Evolutionary conservation across 2,329 filamentous ascomycete species (phyloP).

Genomic region (Anthostomella pinea): DNA sequence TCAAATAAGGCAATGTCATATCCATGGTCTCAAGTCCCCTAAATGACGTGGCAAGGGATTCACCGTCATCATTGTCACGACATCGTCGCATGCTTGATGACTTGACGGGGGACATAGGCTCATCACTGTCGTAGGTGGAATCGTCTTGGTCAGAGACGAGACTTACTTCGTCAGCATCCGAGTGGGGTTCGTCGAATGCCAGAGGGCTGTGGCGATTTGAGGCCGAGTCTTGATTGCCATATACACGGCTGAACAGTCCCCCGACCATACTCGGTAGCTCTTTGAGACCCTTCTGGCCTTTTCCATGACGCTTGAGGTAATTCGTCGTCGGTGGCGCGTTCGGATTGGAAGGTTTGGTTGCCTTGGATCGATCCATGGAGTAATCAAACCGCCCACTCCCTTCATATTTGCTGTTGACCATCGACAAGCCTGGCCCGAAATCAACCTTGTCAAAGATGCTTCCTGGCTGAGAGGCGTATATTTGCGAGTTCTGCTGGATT

Average conservation of each 20-base stretch:
- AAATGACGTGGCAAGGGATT: slow-evolving; percentile 50
- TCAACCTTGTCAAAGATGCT: slow-evolving; percentile 54
- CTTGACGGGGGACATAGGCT: slow-evolving; percentile 49
- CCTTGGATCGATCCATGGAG: slow-evolving; percentile 33
- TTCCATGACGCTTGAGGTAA: slow-evolving; percentile 48
- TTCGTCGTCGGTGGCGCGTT: slow-evolving; percentile 44
- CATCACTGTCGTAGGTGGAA: slow-evolving; percentile 48
- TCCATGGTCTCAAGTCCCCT: slow-evolving; percentile 47
- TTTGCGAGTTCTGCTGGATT: slow-evolving; percentile 22
- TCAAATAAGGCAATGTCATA: slow-evolving; percentile 45
- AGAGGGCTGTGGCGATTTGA: slow-evolving; percentile 38
- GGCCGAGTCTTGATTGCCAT: slow-evolving; percentile 33
- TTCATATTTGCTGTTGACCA: slow-evolving; percentile 58
- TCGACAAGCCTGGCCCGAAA: slow-evolving; percentile 50
- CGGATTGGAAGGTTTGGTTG: slow-evolving; percentile 28
- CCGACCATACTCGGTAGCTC: slow-evolving; percentile 35
- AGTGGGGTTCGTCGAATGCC: slow-evolving; percentile 38
- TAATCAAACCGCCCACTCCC: slow-evolving; percentile 53
- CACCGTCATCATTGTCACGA: slow-evolving; percentile 50
- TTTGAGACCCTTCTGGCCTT: slow-evolving; percentile 37
- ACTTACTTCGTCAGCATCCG: slow-evolving; percentile 49
- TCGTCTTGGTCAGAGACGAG: slow-evolving; percentile 56
- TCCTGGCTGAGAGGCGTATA: slow-evolving; percentile 33
- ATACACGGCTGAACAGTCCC: slow-evolving; percentile 37
- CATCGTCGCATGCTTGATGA: slow-evolving; percentile 40